These are phyloP conservation scores for Linnemannia zychae DNA, from an alignment of 192 early-diverging fungal species.

Conservation along the genomic window DNA sequence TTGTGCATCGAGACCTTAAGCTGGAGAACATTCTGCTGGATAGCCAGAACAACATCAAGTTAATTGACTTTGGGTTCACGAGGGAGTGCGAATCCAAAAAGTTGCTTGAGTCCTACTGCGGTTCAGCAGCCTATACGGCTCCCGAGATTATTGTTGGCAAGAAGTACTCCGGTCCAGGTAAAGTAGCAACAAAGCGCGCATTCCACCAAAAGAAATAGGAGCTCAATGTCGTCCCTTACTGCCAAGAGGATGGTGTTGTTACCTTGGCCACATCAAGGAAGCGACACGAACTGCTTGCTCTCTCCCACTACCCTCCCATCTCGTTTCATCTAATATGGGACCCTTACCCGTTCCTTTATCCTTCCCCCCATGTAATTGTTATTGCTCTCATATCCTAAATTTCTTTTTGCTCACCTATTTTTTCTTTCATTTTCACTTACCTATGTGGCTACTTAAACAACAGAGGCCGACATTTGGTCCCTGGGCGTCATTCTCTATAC, in stretches of 20 bases:
- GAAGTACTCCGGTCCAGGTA: constrained; percentile 85
- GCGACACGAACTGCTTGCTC: not conserved
- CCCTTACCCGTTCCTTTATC: not conserved
- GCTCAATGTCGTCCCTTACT: not conserved
- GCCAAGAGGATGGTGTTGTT: not conserved
- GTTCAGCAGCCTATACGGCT: constrained; percentile 81
- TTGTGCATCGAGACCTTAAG: constrained; percentile 74
- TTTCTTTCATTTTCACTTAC: not conserved
- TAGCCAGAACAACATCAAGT: constrained; percentile 68
- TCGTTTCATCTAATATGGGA: not conserved
- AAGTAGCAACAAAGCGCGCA: not conserved
- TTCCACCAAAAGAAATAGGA: not conserved
- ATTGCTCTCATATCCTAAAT: not conserved
- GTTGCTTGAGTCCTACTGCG: constrained; percentile 74
- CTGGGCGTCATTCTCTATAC: constrained; percentile 95
- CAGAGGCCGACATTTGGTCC: constrained; percentile 93
- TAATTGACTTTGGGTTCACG: constrained; percentile 78
- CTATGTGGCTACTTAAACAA: constrained; percentile 31
- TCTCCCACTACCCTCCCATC: not conserved
- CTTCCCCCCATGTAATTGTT: not conserved
- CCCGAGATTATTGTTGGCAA: constrained; percentile 84
- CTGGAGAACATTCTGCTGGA: constrained; percentile 74
- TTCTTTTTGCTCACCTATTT: not conserved
- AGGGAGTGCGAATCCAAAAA: constrained; percentile 69
- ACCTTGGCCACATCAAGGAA: not conserved